Evolutionary conservation across 2,329 filamentous ascomycete genomes (phyloP).

Genomic region (Penicillium sp.): DNA sequence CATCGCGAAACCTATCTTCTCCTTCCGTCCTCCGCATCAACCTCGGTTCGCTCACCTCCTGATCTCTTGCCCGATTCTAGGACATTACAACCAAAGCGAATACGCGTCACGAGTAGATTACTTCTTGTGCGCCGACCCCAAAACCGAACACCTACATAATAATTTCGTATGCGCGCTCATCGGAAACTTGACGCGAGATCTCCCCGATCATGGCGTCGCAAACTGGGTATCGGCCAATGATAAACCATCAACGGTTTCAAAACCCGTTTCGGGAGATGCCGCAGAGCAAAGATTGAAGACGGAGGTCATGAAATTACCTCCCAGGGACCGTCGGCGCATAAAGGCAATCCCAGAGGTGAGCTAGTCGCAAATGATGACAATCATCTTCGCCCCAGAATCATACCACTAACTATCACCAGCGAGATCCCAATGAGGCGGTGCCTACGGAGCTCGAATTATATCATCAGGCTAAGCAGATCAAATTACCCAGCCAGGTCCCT

Average conservation of each 20-base stretch:
- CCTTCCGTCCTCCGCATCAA: slow-evolving; percentile 6
- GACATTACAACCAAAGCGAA: slow-evolving; percentile 61
- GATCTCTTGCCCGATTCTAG: slow-evolving; percentile 36
- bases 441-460: slow-evolving; percentile 45
- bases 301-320: slow-evolving; percentile 63
- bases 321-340: slow-evolving; percentile 59
- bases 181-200: slow-evolving; percentile 59
- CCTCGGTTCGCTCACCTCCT: slow-evolving; percentile 18
- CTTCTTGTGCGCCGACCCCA: slow-evolving; percentile 54
- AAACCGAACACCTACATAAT: slow-evolving; percentile 61
- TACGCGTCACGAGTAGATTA: slow-evolving; percentile 56
- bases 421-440: slow-evolving; percentile 34
- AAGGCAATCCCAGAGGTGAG: slow-evolving; percentile 55
- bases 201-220: slow-evolving; percentile 62
- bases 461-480: slow-evolving; percentile 48
- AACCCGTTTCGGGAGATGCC: slow-evolving; percentile 57
- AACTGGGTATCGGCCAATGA: slow-evolving; percentile 63
- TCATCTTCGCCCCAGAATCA: neutral
- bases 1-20: neutral
- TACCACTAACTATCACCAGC: slow-evolving; percentile 24
- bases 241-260: slow-evolving; percentile 50
- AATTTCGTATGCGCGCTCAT: slow-evolving; percentile 60
- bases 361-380: neutral
- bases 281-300: slow-evolving; percentile 62
- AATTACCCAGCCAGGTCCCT: slow-evolving; percentile 61